Base-by-base conservation (phyloP, 768 basidiomycete genomes). In the Phylloporus sp. region DNA sequence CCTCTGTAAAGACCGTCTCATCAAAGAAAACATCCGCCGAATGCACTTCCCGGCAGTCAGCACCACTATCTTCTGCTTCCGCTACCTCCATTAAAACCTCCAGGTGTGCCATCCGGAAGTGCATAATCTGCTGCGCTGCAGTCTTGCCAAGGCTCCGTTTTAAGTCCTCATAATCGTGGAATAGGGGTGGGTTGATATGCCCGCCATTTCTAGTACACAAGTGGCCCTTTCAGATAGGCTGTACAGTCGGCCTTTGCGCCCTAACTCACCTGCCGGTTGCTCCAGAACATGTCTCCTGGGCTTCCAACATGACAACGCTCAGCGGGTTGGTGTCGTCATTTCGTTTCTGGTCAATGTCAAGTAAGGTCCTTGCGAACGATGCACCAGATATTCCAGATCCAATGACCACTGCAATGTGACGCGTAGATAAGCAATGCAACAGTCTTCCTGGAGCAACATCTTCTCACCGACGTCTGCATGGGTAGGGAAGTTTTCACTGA, bases 301-400 rank as follows among this genome's bases (percentile, higher is more conserved):
- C 85, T 60, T 87, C 85, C 24, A 87, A 63, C 54, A 85, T 74
- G 41, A 84, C 75, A 5, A 86, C 65, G 24, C 61, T 60, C 52
- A 70, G 32, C 2, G 56, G 63, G 18, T 47, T 23, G 15, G 50
- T 56, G 52, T 48, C 27, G 16, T 60, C 45, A 49, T 56, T 11
- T 40, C 58, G 49, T 53, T 59, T 47, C 49, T 63, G 59, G 59
- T 68, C 66, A 48, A 54, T 27, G 11, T 57, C 56, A 11, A 78
- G 65, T 39, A 73, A 52, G 27, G 74, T 72, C 52, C 76, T 70
- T 3, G 72, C 73, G 42, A 75, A 69, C 0, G 76, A 73, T 6
- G 70, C 59, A 11, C 75, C 76, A 0, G 80, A 75, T 57, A 83
- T 79, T 5, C 81, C 81, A 18, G 78, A 77, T 7, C 81, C 81